A percentile compares a stretch with the other conserved stretches of the same genome.
Evolutionary conservation across 768 basidiomycete species (phyloP).

Genomic region (Rubroboletus pulcherrimus): DNA sequence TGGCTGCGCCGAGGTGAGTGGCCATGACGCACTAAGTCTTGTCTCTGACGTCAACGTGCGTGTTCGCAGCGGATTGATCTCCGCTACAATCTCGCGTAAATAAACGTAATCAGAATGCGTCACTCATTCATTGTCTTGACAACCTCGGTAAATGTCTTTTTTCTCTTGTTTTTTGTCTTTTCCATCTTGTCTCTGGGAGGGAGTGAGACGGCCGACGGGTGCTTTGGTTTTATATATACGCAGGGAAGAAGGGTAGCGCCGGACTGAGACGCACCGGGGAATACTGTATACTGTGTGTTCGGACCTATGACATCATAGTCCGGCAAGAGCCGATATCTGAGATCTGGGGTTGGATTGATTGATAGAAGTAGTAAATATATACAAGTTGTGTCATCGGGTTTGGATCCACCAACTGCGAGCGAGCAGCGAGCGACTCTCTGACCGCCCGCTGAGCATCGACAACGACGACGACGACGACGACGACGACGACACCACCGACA

Average conservation of each 20-base stretch:
- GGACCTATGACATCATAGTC: conserved; percentile 29
- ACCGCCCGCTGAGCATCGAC: conserved; percentile 9
- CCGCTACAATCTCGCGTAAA: conserved; percentile 53
- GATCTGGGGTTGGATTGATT: conserved; percentile 31
- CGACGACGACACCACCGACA: not conserved
- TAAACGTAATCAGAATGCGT: conserved; percentile 30
- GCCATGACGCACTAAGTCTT: conserved; percentile 21
- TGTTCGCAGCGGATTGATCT: conserved; percentile 52
- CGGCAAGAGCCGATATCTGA: conserved; percentile 31
- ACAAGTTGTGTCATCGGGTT: conserved; percentile 35
- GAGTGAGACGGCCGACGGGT: not conserved
- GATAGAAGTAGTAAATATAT: conserved; percentile 34
- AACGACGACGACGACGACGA: conserved; percentile 11
- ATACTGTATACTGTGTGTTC: not conserved
- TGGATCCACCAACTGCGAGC: conserved; percentile 25
- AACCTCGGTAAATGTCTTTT: conserved; percentile 13
- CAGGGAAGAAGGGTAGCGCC: not conserved
- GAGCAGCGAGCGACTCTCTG: conserved; percentile 15
- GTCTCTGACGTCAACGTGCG: conserved; percentile 28
- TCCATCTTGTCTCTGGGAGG: not conserved
- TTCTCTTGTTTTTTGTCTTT: not conserved
- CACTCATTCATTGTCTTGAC: conserved; percentile 33
- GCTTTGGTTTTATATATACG: not conserved
- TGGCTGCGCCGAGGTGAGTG: conserved; percentile 79
- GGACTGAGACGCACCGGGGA: not conserved